These are phyloP conservation scores for Saccharomyces jurei DNA, from an alignment of 805 yeast genomes.

Conservation along the genomic window DNA sequence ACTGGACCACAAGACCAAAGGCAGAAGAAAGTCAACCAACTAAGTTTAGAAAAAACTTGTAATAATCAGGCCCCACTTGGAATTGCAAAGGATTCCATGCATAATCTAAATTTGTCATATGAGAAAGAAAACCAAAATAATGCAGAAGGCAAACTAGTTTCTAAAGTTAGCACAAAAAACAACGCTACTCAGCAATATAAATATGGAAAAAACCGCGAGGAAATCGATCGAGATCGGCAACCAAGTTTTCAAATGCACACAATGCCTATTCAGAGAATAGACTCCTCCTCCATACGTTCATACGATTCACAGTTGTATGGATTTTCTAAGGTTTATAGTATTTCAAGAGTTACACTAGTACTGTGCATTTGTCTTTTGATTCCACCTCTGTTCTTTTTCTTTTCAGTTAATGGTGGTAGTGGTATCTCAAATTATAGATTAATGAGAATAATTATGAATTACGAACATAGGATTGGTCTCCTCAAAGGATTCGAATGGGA, in stretches of 20 bases:
- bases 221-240: not conserved
- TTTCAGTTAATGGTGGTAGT: constrained; percentile 12
- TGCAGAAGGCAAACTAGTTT: not conserved
- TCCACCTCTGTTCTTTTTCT: constrained; percentile 25
- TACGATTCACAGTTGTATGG: constrained; percentile 7
- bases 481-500: constrained; percentile 26
- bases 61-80: not conserved
- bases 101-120: not conserved
- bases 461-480: constrained; percentile 14
- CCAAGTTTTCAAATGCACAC: not conserved
- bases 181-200: not conserved
- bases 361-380: constrained; percentile 13
- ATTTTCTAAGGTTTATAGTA: constrained; percentile 17
- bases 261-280: constrained; percentile 19
- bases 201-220: not conserved
- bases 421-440: constrained; percentile 18
- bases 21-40: not conserved
- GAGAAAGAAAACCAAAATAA: not conserved
- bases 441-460: constrained; percentile 16
- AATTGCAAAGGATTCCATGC: not conserved
- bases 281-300: constrained; percentile 14
- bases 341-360: constrained; percentile 10
- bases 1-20: not conserved
- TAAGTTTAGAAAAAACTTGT: not conserved
- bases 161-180: not conserved